Evolutionary conservation across 108 stramenopile species (phyloP), one percentile per base, ranked within the genome.

Genomic region (Poteriospumella lacustris): DNA sequence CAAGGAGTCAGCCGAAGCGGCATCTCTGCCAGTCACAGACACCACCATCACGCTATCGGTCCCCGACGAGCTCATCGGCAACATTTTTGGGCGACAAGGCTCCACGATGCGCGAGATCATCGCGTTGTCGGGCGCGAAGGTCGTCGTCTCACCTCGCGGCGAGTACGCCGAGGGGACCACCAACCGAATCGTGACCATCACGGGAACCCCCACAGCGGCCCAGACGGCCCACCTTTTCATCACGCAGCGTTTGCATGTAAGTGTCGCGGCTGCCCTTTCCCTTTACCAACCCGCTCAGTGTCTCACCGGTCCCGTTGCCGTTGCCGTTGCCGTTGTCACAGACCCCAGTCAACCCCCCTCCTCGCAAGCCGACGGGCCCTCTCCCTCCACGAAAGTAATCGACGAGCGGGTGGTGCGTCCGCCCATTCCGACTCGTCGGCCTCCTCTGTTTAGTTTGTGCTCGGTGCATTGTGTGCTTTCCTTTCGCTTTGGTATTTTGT

Each of bases 191-290:
- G 31, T 64, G 29, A 64, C 60, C 28, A 64, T 64, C 60, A 64
- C 60, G 28, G 60, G 60, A 3, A 34, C 60, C 5, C 60, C 60
- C 9, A 33, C 60, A 34, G 28, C 33, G 28, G 15, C 29, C 12
- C 60, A 64, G 31, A 64, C 60, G 28, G 60, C 60, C 31, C 60
- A 64, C 31, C 31, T 64, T 5, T 64, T 64, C 60, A 64, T 64
- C 24, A 64, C 60, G 28, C 60, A 64, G 31, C 15, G 31, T 5
- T 34, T 64, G 28, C 60, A 64, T 19, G 60, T 64, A 33, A 64
- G 15, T n/a, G n/a, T n/a, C n/a, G n/a, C n/a, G n/a, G n/a, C n/a
- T n/a, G n/a, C n/a, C n/a, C n/a, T n/a, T n/a, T n/a, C n/a, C n/a
- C n/a, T n/a, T n/a, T n/a, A n/a, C n/a, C n/a, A n/a, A n/a, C n/a